phyloP scores from a whole-genome alignment of 2,329 filamentous ascomycete species.

The Colletotrichum sp. region DNA sequence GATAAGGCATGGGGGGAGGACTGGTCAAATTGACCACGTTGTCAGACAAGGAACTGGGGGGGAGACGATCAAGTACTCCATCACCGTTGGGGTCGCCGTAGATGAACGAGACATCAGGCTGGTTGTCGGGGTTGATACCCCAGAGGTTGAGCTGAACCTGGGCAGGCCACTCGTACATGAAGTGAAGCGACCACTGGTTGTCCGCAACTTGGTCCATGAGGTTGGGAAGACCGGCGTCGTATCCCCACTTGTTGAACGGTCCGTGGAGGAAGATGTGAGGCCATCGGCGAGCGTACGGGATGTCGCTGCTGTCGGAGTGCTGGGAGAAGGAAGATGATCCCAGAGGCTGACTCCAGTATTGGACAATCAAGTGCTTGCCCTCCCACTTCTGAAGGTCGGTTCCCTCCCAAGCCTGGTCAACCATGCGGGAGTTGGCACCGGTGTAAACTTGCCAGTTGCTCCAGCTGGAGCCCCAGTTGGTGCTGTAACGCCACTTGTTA shows the following conservation, averaged over 20 bases:
- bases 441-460: constrained; percentile 62
- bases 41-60: constrained; percentile 60
- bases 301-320: constrained; percentile 54
- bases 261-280: constrained; percentile 69
- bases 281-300: constrained; percentile 50
- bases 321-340: constrained; percentile 66
- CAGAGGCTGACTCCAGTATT: constrained; percentile 65
- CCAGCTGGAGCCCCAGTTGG: constrained; percentile 65
- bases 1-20: constrained; percentile 54
- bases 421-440: constrained; percentile 53
- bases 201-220: constrained; percentile 40
- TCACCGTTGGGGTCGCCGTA: constrained; percentile 69
- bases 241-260: constrained; percentile 68
- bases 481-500: constrained; percentile 66
- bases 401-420: constrained; percentile 60
- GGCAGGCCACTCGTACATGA: constrained; percentile 69
- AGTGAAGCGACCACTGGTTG: constrained; percentile 61
- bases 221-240: constrained; percentile 53
- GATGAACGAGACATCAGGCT: constrained; percentile 63
- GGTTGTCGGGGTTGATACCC: constrained; percentile 68
- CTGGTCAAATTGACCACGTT: constrained; percentile 65
- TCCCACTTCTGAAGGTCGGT: constrained; percentile 62
- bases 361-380: constrained; percentile 66
- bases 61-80: constrained; percentile 64
- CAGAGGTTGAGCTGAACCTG: constrained; percentile 68